These are phyloP conservation scores for Paramecium tetraurelia DNA, from an alignment of 73 alveolate species.

Conservation along the genomic window DNA sequence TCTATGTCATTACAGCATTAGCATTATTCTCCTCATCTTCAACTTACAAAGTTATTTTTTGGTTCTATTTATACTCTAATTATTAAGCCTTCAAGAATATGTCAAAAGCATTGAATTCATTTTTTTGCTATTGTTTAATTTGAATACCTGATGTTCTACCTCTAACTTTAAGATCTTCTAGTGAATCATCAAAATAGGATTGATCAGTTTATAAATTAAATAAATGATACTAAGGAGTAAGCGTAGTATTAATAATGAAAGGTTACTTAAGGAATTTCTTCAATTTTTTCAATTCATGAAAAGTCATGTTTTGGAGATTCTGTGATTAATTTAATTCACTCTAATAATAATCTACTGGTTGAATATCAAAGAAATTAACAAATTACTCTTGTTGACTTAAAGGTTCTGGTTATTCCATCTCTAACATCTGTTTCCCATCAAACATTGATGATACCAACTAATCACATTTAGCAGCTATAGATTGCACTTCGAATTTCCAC, in stretches of 20 bases:
- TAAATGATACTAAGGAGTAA: constrained; percentile 27
- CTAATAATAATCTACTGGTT: neutral
- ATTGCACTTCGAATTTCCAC: constrained; percentile 28
- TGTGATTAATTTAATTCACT: neutral
- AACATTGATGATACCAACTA: neutral
- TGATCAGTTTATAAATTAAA: constrained; percentile 13
- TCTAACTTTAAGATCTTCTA: neutral
- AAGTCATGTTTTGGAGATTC: neutral
- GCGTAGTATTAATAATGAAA: neutral
- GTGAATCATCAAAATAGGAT: neutral
- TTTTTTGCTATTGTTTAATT: neutral
- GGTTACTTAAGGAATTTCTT: neutral
- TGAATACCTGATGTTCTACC: neutral
- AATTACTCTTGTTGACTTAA: neutral
- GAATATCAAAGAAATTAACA: constrained; percentile 7
- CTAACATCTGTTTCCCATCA: constrained; percentile 7
- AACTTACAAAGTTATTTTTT: neutral
- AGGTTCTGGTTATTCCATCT: neutral
- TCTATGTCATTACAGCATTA: neutral
- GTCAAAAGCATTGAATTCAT: constrained; percentile 16
- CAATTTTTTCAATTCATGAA: constrained; percentile 5
- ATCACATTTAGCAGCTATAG: constrained; percentile 9
- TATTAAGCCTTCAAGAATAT: neutral
- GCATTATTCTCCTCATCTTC: neutral
- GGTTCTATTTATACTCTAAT: constrained; percentile 5